phyloP scores from a whole-genome alignment of 2,329 filamentous ascomycete species.

The Teratosphaeriaceae sp. region DNA sequence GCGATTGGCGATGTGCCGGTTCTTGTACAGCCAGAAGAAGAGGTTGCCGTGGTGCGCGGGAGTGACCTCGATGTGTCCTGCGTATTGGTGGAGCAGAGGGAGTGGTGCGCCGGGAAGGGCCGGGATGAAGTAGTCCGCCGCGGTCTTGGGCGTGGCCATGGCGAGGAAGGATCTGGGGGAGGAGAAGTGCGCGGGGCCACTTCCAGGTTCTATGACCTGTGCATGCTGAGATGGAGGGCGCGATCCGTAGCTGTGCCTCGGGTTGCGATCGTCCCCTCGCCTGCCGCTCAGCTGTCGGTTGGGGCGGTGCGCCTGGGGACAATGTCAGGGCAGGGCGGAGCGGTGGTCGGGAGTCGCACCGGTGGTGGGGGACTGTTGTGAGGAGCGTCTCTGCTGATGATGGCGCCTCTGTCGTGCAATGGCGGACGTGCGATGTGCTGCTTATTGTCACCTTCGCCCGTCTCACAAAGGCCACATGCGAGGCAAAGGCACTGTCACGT shows the following conservation, averaged over 20 bases:
- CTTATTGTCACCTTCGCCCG: not conserved
- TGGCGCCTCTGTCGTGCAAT: not conserved
- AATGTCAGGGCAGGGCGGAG: too few relatives aligned
- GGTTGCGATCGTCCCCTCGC: too few relatives aligned
- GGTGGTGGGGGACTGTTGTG: too few relatives aligned
- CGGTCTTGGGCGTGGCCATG: conserved; percentile 46
- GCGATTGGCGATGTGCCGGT: conserved; percentile 86
- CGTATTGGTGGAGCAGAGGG: conserved; percentile 90
- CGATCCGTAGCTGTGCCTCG: too few relatives aligned
- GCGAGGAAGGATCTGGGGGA: conserved; percentile 3
- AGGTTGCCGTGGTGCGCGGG: conserved; percentile 82
- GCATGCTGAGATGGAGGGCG: too few relatives aligned
- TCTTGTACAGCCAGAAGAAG: conserved; percentile 98
- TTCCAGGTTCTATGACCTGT: too few relatives aligned
- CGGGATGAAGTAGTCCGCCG: conserved; percentile 85
- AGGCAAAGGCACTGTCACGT: not conserved
- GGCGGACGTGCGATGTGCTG: not conserved
- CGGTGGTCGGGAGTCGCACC: too few relatives aligned
- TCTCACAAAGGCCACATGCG: conserved; percentile 1
- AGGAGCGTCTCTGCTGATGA: too few relatives aligned
- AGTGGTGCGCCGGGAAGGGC: conserved; percentile 77
- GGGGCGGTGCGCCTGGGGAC: too few relatives aligned
- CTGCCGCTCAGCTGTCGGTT: too few relatives aligned
- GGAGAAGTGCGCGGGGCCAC: not conserved
- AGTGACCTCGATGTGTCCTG: conserved; percentile 89